These are phyloP conservation scores for Skeletonema potamos DNA, from an alignment of 108 stramenopile genomes.

Conservation along the genomic window DNA sequence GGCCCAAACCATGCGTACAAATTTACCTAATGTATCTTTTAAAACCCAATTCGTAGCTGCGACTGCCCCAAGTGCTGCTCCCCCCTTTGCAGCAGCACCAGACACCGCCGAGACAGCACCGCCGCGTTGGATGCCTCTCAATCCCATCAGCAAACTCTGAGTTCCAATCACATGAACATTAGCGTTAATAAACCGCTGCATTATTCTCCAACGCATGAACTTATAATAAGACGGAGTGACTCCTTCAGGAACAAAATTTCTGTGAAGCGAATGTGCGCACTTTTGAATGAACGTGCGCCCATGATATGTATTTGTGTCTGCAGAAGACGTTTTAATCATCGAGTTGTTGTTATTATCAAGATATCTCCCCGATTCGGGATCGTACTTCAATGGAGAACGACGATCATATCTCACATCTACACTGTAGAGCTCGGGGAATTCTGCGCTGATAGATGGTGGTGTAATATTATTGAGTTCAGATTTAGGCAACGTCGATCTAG, in stretches of 20 bases:
- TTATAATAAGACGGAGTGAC: slow-evolving; percentile 83
- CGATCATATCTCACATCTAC: slow-evolving; percentile 41
- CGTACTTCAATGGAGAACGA: slow-evolving; percentile 36
- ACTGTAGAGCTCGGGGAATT: slow-evolving; percentile 29
- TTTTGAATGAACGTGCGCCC: slow-evolving; percentile 1
- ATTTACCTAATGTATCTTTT: slow-evolving; percentile 92
- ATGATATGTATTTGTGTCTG: background rate
- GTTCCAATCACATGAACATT: slow-evolving; percentile 93
- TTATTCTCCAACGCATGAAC: slow-evolving; percentile 82
- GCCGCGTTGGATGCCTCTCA: slow-evolving; percentile 68
- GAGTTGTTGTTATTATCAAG: slow-evolving; percentile 33
- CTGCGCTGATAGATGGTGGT: background rate
- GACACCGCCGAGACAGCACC: slow-evolving; percentile 1
- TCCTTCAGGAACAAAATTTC: slow-evolving; percentile 81
- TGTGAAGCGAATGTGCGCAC: slow-evolving; percentile 24
- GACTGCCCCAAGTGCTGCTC: slow-evolving; percentile 55
- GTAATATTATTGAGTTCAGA: background rate
- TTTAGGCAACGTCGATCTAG: background rate
- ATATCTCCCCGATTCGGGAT: slow-evolving; percentile 29
- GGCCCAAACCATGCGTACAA: slow-evolving; percentile 93
- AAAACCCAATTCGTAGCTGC: slow-evolving; percentile 95
- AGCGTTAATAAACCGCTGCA: slow-evolving; percentile 89
- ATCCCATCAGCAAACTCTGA: slow-evolving; percentile 86
- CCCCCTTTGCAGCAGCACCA: slow-evolving; percentile 2
- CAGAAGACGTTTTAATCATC: slow-evolving; percentile 4